Base-by-base conservation (phyloP, 257 asterid species). In the Nyctanthes arbortristis region DNA sequence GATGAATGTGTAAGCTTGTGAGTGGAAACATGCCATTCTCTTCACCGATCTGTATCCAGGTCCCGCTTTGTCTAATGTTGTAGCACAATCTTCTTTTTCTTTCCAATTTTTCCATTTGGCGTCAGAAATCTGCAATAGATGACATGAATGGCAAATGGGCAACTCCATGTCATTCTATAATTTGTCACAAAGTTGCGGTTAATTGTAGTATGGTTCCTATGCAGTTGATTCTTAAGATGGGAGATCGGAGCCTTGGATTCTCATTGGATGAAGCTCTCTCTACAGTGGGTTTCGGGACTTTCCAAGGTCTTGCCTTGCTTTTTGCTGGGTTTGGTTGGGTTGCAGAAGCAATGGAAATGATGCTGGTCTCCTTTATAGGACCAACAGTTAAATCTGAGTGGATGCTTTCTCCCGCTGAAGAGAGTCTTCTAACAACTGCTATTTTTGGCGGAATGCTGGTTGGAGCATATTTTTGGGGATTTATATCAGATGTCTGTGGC, bases 321-420 rank as follows among this genome's bases (percentile, higher is more conserved):
- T 80, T 72, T 25, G 70, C 84, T 20, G 84, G 84, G n/a, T 28
- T 76, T 8, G 81, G 84, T 30, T 80, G 75, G 78, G 63, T 76
- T 28, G 57, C 79, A 27, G 84, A 80, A 5, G 81, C 84, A 1
- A 77, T 76, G 81, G 84, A 76, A 34, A 40, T 80, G 58, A 66
- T 40, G 32, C 75, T 80, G 3, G 67, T 80, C 25, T 80, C 84
- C 70, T 76, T 72, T 45, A 66, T 80, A 4, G 84, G 84, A 7
- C 81, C 84, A 9, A 76, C 84, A 4, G 69, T 80, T 6, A 69
- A 65, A 40, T 47, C 75, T 2, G 75, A 76, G n/a, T 80, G 84
- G 84, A 64, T 69, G 4, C 81, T 80, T 43, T 67, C 81, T 68
- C 76, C 81, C 11, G 73, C 77, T 0, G 65, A 76, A 69, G 84